Evolutionary conservation across 2,329 filamentous ascomycete genomes (phyloP), one percentile per base, ranked within the genome.

Genomic region (Penicillium decumbens): DNA sequence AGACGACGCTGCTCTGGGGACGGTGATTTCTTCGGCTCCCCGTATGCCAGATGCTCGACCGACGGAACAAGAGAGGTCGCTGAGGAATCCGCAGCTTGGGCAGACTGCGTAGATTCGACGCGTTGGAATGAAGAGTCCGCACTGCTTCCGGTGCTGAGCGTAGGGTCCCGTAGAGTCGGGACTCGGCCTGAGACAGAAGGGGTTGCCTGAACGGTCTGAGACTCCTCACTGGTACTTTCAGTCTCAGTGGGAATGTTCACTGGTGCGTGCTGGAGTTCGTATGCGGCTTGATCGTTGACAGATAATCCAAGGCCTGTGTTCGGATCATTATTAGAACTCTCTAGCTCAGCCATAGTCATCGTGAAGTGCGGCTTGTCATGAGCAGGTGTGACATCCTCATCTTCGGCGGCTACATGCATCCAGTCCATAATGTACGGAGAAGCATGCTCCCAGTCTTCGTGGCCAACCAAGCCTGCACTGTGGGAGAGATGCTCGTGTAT

Each of bases 1-100:
- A 97, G 75, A n/a, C 87, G 83, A 15, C 65, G 63, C 50, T 73
- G 68, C 41, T 68, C 70, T 2, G 70, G 69, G 3, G 71, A 69
- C 18, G 68, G 67, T 5, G 69, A 69, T 53, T 49, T 51, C 55
- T 47, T 49, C 43, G 43, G 29, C 42, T 60, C 50, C 56, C 57
- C 32, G 44, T 35, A 42, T 39, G 55, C n/a, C 3, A 56, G 43
- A 28, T 65, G 63, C 29, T 67, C 63, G 20, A 58, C 58, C n/a
- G 66, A 66, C 10, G 62, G 65, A 13, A 63, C 62, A 28, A 72
- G 59, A 1, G 70, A 72, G 4, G 69, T 72, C 1, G 62, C 61
- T 30, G 71, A 72, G 2, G 70, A 73, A 18, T 60, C 64, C 20
- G 66, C 49, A 12, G 66, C 66, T 20, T 60, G 60, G 13, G 64